Percentiles rank a stretch among this genome's conserved stretches.
Conservation (phyloP, 495 filamentous ascomycete species). For the Jackrogersella minutella region DNA sequence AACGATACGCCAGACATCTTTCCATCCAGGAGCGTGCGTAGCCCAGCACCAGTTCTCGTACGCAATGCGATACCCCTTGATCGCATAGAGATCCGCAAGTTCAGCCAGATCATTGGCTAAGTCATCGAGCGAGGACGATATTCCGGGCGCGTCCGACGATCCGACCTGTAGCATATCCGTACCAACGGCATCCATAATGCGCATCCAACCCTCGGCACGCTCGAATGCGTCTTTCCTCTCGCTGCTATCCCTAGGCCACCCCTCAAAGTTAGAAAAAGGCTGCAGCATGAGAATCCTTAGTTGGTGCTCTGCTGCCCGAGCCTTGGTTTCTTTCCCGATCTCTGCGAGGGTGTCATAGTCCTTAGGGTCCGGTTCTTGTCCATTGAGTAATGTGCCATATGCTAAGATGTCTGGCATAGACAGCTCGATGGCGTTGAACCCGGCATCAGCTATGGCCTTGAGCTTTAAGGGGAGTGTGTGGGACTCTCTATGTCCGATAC, state of each 20-base stretch:
- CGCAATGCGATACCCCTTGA: conserved; percentile 65
- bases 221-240: conserved; percentile 71
- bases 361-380: conserved; percentile 58
- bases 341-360: conserved; percentile 65
- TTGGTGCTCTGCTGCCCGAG: conserved; percentile 58
- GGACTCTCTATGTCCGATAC: conserved; percentile 59
- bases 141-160: conserved; percentile 69
- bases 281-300: conserved; percentile 78
- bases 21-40: conserved; percentile 73
- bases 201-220: conserved; percentile 72
- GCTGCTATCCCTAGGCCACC: conserved; percentile 66
- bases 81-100: conserved; percentile 69
- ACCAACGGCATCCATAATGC: conserved; percentile 74
- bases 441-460: conserved; percentile 69
- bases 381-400: conserved; percentile 62
- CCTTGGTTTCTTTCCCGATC: conserved; percentile 60
- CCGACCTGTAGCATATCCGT: conserved; percentile 83
- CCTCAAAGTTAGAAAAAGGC: conserved; percentile 83
- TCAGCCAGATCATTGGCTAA: conserved; percentile 69
- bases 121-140: conserved; percentile 53
- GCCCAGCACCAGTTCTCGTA: conserved; percentile 93
- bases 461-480: conserved; percentile 71
- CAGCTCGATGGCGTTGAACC: conserved; percentile 76
- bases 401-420: conserved; percentile 77
- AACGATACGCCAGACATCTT: conserved; percentile 72